A percentile compares a stretch with the other conserved stretches of the same genome.
These are phyloP conservation scores for Yarrowia hollandica DNA, from an alignment of 805 yeast species.

Conservation along the genomic window DNA sequence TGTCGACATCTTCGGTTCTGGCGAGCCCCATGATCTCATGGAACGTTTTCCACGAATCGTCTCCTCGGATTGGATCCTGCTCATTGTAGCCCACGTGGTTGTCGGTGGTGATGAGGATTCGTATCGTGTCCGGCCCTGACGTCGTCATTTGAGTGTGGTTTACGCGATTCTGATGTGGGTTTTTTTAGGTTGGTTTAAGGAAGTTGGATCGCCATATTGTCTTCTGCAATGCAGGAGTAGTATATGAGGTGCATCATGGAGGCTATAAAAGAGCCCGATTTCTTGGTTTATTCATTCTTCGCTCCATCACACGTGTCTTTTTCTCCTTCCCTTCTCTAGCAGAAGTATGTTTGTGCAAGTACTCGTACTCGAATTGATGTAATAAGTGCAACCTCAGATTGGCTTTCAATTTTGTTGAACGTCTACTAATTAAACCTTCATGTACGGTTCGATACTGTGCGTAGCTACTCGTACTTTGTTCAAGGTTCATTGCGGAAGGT, in stretches of 20 bases:
- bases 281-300: too few relatives aligned
- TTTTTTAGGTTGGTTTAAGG: background rate
- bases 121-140: conserved; percentile 62
- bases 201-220: background rate
- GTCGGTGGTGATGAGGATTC: conserved; percentile 85
- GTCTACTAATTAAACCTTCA: too few relatives aligned
- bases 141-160: conserved; percentile 10
- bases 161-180: background rate
- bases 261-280: background rate
- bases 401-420: too few relatives aligned
- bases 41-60: conserved; percentile 85
- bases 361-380: too few relatives aligned
- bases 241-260: background rate
- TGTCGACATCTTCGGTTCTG: conserved; percentile 69
- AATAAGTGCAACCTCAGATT: too few relatives aligned
- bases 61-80: conserved; percentile 83
- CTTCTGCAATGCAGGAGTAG: conserved; percentile 8
- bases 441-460: too few relatives aligned
- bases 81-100: conserved; percentile 95
- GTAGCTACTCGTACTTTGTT: too few relatives aligned
- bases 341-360: too few relatives aligned
- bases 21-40: conserved; percentile 80
- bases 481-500: too few relatives aligned
- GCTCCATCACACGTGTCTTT: too few relatives aligned
- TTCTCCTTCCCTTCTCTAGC: too few relatives aligned